These are phyloP conservation scores for Tetracladium setigerum DNA, from an alignment of 495 filamentous ascomycete genomes.

Conservation along the genomic window DNA sequence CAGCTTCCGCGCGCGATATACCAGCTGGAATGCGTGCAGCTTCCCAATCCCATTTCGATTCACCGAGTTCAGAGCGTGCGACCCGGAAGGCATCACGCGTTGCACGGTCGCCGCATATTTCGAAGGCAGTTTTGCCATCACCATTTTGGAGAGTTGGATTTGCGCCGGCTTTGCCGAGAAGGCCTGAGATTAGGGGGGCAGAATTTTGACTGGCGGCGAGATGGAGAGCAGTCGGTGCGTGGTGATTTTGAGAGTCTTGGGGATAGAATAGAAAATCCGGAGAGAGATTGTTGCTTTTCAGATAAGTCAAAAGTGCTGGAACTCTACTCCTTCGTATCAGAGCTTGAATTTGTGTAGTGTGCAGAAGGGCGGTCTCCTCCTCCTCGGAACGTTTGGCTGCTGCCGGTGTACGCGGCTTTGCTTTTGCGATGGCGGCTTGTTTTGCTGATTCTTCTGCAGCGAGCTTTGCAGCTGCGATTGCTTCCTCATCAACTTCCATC, in stretches of 20 bases:
- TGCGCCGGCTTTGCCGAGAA: slow-evolving; percentile 67
- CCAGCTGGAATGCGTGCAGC: slow-evolving; percentile 60
- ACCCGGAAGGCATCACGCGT: slow-evolving; percentile 91
- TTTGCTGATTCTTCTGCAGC: slow-evolving; percentile 31
- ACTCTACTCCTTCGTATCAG: slow-evolving; percentile 86
- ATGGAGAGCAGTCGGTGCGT: slow-evolving; percentile 81
- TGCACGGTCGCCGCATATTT: slow-evolving; percentile 75
- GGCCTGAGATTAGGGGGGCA: slow-evolving; percentile 61
- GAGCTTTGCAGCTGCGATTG: slow-evolving; percentile 39
- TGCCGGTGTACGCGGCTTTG: slow-evolving; percentile 32
- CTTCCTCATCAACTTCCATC: slow-evolving; percentile 58
- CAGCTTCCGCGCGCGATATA: slow-evolving; percentile 60
- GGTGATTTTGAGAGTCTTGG: slow-evolving; percentile 58
- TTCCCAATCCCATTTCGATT: slow-evolving; percentile 73
- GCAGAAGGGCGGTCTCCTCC: slow-evolving; percentile 69
- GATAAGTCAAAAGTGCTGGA: slow-evolving; percentile 77
- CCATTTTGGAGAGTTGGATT: slow-evolving; percentile 66
- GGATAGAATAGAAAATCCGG: slow-evolving; percentile 70
- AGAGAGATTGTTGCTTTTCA: slow-evolving; percentile 61
- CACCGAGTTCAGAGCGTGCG: slow-evolving; percentile 74
- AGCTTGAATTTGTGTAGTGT: slow-evolving; percentile 81
- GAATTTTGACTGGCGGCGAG: slow-evolving; percentile 74
- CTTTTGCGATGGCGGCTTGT: slow-evolving; percentile 27
- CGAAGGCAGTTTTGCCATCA: slow-evolving; percentile 71
- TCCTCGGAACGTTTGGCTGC: slow-evolving; percentile 60